phyloP scores from a whole-genome alignment of 148 eudicot genomes.

The Rhododendron vialii region DNA sequence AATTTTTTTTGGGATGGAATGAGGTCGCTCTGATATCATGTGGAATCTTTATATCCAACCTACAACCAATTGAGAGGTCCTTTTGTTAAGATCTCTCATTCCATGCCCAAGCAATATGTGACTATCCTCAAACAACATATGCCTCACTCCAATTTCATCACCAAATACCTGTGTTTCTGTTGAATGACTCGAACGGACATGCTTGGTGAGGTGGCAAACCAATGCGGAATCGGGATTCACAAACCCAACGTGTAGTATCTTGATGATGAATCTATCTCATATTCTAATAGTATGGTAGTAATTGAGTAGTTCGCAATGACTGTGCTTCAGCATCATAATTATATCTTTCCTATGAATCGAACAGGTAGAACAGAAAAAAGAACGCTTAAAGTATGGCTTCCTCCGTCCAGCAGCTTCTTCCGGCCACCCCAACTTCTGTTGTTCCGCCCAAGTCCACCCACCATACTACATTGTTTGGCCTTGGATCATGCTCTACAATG shows the following conservation, averaged over 20 bases:
- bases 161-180: not conserved
- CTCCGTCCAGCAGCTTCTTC: slow-evolving; percentile 15
- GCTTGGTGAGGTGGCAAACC: not conserved
- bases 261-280: not conserved
- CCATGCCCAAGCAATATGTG: too few relatives aligned
- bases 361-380: not conserved
- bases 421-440: slow-evolving; percentile 7
- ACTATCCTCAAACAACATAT: not conserved
- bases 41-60: too few relatives aligned
- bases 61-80: too few relatives aligned
- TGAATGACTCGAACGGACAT: not conserved
- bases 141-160: not conserved
- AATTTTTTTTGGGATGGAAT: too few relatives aligned
- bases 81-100: too few relatives aligned
- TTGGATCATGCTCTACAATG: slow-evolving; percentile 54
- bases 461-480: slow-evolving; percentile 15
- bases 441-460: slow-evolving; percentile 4
- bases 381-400: not conserved
- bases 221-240: not conserved
- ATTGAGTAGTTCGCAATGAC: not conserved
- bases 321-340: not conserved
- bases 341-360: not conserved
- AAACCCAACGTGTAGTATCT: too few relatives aligned
- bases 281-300: not conserved
- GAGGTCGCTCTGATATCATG: too few relatives aligned